Percentiles rank a stretch among this genome's conserved stretches.
Conservation (phyloP, 805 yeast species). For the Metschnikowia borealis region DNA sequence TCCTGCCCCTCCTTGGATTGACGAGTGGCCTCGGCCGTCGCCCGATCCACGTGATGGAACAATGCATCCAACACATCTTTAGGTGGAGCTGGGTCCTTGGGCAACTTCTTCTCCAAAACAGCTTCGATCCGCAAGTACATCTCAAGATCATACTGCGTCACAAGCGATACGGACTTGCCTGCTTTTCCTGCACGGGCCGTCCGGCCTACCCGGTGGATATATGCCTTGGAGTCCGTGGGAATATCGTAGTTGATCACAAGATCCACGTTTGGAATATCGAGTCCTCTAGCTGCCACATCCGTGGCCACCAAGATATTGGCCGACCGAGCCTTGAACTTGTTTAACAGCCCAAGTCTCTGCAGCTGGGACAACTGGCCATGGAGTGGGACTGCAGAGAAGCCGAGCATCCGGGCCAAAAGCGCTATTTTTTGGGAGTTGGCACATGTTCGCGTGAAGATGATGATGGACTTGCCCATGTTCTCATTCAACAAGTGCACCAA, state of each 20-base stretch:
- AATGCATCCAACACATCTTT: constrained; percentile 72
- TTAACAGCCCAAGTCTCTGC: constrained; percentile 77
- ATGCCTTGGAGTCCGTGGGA: constrained; percentile 81
- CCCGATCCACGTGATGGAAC: constrained; percentile 85
- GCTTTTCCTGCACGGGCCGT: constrained; percentile 93
- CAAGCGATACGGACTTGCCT: constrained; percentile 81
- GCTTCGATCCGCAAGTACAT: constrained; percentile 83
- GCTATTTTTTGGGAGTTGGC: constrained; percentile 94
- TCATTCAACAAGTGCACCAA: constrained; percentile 81
- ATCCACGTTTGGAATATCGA: constrained; percentile 79
- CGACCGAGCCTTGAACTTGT: constrained; percentile 71
- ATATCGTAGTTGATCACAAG: constrained; percentile 74
- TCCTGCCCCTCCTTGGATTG: constrained; percentile 67
- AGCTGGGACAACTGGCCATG: constrained; percentile 90
- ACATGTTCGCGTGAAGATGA: constrained; percentile 90
- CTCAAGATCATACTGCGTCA: constrained; percentile 93
- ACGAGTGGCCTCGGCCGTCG: constrained; percentile 83
- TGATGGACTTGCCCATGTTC: constrained; percentile 75
- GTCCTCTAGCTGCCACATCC: constrained; percentile 86
- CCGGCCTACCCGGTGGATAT: constrained; percentile 88
- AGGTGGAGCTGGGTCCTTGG: constrained; percentile 73
- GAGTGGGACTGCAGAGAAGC: constrained; percentile 85
- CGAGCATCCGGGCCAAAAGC: constrained; percentile 69
- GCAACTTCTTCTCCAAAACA: constrained; percentile 76
- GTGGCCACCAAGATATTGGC: constrained; percentile 72